phyloP scores from a whole-genome alignment of 2,329 filamentous ascomycete genomes.

The Neofusicoccum sp. region DNA sequence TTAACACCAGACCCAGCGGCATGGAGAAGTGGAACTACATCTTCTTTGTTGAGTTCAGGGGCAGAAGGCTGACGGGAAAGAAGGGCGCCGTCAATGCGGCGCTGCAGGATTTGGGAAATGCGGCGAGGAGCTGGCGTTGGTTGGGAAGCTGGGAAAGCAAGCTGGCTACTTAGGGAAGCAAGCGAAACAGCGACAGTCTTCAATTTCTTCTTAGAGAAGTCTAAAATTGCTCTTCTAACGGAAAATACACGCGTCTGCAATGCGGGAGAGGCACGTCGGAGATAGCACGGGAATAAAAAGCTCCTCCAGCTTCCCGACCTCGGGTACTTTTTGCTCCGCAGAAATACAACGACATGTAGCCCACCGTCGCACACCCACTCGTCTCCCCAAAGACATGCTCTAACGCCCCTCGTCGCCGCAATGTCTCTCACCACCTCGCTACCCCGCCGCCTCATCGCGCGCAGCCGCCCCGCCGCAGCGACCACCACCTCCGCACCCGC shows the following conservation, averaged over 20 bases:
- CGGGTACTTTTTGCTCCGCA: slow-evolving; percentile 10
- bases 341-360: not conserved
- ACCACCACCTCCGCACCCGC: not conserved
- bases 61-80: slow-evolving; percentile 57
- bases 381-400: not conserved
- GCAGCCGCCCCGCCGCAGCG: not conserved
- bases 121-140: slow-evolving; percentile 68
- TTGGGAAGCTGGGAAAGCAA: slow-evolving; percentile 64
- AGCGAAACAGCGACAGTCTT: not conserved
- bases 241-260: not conserved
- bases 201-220: not conserved
- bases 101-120: slow-evolving; percentile 59
- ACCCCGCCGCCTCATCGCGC: not conserved
- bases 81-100: slow-evolving; percentile 63
- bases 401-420: not conserved
- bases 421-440: not conserved
- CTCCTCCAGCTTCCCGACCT: not conserved
- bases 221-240: not conserved
- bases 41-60: slow-evolving; percentile 90
- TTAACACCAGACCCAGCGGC: slow-evolving; percentile 82
- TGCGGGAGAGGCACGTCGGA: not conserved
- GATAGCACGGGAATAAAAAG: slow-evolving; percentile 10
- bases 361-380: not conserved
- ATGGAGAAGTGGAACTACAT: slow-evolving; percentile 83
- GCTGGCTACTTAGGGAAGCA: slow-evolving; percentile 8